Conservation (phyloP, 345 rosid species). For the Cardiospermum halicacabum region DNA sequence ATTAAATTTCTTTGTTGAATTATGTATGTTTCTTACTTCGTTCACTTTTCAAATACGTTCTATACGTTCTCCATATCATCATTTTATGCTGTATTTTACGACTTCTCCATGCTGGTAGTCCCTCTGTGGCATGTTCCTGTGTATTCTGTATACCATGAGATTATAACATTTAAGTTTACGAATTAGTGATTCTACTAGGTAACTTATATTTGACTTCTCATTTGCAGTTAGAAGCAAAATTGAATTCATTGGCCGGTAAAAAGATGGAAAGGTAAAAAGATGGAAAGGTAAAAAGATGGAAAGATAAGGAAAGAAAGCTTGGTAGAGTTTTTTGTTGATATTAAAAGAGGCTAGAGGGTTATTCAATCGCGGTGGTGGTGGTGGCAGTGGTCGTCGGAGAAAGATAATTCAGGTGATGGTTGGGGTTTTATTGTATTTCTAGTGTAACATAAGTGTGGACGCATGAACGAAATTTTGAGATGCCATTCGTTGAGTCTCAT, state of each 20-base stretch:
- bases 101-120: too few relatives aligned
- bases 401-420: slow-evolving; percentile 8
- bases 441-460: slow-evolving; percentile 34
- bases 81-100: too few relatives aligned
- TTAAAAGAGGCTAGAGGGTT: background rate
- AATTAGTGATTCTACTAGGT: background rate
- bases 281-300: slow-evolving; percentile 35
- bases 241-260: slow-evolving; percentile 39
- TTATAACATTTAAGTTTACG: background rate
- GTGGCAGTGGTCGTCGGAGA: too few relatives aligned
- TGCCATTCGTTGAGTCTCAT: slow-evolving; percentile 32
- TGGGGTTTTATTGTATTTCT: slow-evolving; percentile 21
- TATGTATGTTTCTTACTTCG: too few relatives aligned
- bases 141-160: background rate
- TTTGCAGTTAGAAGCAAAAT: slow-evolving; percentile 69
- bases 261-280: slow-evolving; percentile 27
- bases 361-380: background rate
- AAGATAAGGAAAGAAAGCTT: slow-evolving; percentile 24
- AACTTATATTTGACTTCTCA: background rate
- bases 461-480: slow-evolving; percentile 43
- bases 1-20: background rate
- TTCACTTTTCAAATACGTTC: background rate
- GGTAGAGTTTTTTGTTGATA: slow-evolving; percentile 3
- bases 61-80: background rate
- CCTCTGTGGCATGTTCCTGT: background rate